Evolutionary conservation across 2,329 filamentous ascomycete genomes (phyloP), one percentile per base, ranked within the genome.

Genomic region (Pseudogymnoascus destructans): DNA sequence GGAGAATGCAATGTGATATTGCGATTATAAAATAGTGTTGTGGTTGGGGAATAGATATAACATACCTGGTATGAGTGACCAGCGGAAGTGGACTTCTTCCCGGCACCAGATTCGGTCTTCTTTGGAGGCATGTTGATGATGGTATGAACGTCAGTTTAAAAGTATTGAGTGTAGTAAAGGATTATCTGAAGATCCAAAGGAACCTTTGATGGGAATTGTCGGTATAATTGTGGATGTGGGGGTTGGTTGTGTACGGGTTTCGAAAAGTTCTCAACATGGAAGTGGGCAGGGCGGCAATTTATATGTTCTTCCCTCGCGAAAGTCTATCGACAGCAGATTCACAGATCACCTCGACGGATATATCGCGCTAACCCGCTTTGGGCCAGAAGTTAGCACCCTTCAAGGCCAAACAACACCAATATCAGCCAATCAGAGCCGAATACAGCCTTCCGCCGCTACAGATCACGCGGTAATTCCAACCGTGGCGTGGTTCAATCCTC

Each of bases 81-180:
- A 49, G 58, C 38, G 32, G 58, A 38, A 42, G 58, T 23, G 40
- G 57, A 36, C 49, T 36, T 58, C 59, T 61, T 61, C 27, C 46
- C 52, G 15, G 58, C 58, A 30, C 38, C 58, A 32, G 35, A 35
- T 32, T 27, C 56, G 6, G 56, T 36, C 58, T 58, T 58, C 55
- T 60, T 58, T 54, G 60, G 55, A 38, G 60, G 46, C 60, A 61
- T 61, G 13, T 32, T 58, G 54, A 19, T 25, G 21, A 19, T 55
- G 25, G 25, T 52, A 15, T 30, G 46, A 1, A 52, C 9, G 46
- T 30, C 30, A 52, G 2, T 52, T 49, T 30, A 30, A 30, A 32
- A 52, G 46, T 52, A 32, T 52, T 17, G 15, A 52, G 46, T 30
- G 25, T 52, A 52, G 46, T 52, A 19, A 52, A 52, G 46, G n/a